Percentiles rank a stretch among this genome's conserved stretches.
Evolutionary conservation across 768 basidiomycete species (phyloP).

Genomic region (Suillus placidus): DNA sequence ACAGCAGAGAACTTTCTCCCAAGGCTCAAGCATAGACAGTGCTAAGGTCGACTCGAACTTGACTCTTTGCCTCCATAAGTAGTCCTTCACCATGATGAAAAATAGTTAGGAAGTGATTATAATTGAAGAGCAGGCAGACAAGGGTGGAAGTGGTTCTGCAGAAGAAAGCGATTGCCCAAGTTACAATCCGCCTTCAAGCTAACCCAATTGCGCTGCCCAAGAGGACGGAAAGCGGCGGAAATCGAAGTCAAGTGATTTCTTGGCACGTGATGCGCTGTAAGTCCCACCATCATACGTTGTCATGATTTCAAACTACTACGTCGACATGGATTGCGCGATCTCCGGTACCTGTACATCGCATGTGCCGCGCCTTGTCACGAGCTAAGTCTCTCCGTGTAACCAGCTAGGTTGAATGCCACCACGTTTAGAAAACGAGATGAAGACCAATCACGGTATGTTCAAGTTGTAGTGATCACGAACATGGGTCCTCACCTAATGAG

Average conservation of each 20-base stretch:
- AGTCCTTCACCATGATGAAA: conserved; percentile 33
- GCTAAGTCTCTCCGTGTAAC: no score
- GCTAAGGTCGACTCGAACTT: conserved; percentile 59
- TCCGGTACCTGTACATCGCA: not conserved
- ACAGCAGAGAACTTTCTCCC: conserved; percentile 69
- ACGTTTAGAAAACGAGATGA: not conserved
- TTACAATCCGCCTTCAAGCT: conserved; percentile 8
- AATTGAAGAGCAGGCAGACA: not conserved
- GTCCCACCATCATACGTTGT: not conserved
- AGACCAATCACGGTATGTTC: not conserved
- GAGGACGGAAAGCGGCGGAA: conserved; percentile 8
- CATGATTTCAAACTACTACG: not conserved
- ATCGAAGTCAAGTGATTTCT: conserved; percentile 16
- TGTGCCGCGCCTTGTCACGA: not conserved
- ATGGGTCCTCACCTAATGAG: not conserved
- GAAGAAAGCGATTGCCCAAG: not conserved
- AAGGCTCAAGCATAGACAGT: conserved; percentile 65
- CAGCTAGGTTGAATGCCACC: not conserved
- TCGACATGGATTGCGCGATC: not conserved
- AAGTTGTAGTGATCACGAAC: not conserved
- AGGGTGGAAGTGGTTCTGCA: not conserved
- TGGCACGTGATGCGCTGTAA: conserved; percentile 25
- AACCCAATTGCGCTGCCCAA: not conserved
- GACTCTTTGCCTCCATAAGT: conserved; percentile 33
- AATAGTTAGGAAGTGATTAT: conserved; percentile 6